Percentiles rank a stretch among this genome's conserved stretches.
Conservation (phyloP, 2,329 filamentous ascomycete genomes). For the Talaromyces funiculosus region DNA sequence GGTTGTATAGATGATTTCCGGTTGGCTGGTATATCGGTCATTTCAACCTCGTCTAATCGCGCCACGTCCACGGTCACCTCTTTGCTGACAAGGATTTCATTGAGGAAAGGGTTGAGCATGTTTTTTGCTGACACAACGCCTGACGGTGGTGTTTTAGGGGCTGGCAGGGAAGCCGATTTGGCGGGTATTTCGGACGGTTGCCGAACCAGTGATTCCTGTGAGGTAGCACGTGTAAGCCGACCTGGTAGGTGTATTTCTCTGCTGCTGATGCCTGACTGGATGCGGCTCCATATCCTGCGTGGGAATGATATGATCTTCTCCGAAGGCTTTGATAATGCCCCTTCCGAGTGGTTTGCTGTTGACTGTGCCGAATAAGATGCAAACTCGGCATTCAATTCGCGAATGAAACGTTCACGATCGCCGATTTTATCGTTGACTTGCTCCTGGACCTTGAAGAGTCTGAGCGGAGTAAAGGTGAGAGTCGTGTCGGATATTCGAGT, state of each 20-base stretch:
- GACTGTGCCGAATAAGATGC: slow-evolving; percentile 13
- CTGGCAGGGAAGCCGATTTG: not conserved
- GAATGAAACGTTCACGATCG: slow-evolving; percentile 52
- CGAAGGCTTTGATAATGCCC: not conserved
- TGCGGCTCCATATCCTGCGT: not conserved
- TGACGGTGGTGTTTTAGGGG: not conserved
- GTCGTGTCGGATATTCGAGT: slow-evolving; percentile 47
- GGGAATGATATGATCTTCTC: not conserved
- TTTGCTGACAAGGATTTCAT: slow-evolving; percentile 11
- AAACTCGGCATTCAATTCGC: slow-evolving; percentile 11
- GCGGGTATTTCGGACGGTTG: not conserved
- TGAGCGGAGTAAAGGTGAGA: slow-evolving; percentile 57
- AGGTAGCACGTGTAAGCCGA: not conserved
- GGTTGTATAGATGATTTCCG: not conserved
- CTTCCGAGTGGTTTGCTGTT: not conserved
- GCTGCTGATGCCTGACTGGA: not conserved
- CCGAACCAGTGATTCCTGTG: slow-evolving; percentile 10
- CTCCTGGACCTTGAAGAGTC: slow-evolving; percentile 62
- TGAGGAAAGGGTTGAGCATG: not conserved
- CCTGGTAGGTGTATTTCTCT: not conserved
- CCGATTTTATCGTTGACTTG: slow-evolving; percentile 52
- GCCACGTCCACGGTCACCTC: slow-evolving; percentile 13
- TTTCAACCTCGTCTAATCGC: slow-evolving; percentile 7
- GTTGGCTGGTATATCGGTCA: not conserved
- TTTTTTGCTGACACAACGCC: not conserved